phyloP scores from a whole-genome alignment of 31 red algal genomes.

The Endocladia muricata region DNA sequence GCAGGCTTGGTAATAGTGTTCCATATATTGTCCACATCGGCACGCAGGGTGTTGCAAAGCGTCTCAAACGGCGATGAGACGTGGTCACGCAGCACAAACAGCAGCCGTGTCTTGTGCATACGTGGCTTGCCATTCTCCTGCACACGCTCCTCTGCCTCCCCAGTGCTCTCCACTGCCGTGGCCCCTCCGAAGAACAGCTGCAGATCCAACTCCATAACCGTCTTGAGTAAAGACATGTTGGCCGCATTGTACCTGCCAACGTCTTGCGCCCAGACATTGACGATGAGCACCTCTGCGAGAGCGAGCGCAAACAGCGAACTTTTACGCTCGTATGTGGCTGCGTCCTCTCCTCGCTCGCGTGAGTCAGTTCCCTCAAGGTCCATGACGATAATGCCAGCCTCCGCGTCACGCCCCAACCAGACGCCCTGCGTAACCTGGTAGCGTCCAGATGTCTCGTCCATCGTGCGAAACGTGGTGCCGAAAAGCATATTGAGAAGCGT shows the following conservation, averaged over 20 bases:
- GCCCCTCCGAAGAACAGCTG: slow-evolving; percentile 83
- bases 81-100: slow-evolving; percentile 99
- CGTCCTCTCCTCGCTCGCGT: slow-evolving; percentile 92
- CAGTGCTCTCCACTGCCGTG: neutral
- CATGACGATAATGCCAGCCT: slow-evolving; percentile 70
- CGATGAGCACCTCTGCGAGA: slow-evolving; percentile 83
- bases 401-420: slow-evolving; percentile 83
- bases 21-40: slow-evolving; percentile 95
- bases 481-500: slow-evolving; percentile 98
- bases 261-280: slow-evolving; percentile 96
- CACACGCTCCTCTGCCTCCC: neutral
- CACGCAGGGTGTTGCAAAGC: slow-evolving; percentile 65
- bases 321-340: slow-evolving; percentile 92
- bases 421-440: slow-evolving; percentile 98
- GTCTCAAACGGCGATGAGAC: slow-evolving; percentile 81
- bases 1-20: slow-evolving; percentile 82
- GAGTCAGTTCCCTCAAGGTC: slow-evolving; percentile 97
- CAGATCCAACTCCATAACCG: slow-evolving; percentile 92
- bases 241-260: slow-evolving; percentile 95
- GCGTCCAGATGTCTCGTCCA: slow-evolving; percentile 84
- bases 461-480: slow-evolving; percentile 83
- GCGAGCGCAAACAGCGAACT: slow-evolving; percentile 91
- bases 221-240: slow-evolving; percentile 87
- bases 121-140: neutral
- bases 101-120: slow-evolving; percentile 78